A percentile compares a stretch with the other conserved stretches of the same genome.
phyloP scores from a whole-genome alignment of 2,329 filamentous ascomycete species.

The Orbilia blumenaviensis region DNA sequence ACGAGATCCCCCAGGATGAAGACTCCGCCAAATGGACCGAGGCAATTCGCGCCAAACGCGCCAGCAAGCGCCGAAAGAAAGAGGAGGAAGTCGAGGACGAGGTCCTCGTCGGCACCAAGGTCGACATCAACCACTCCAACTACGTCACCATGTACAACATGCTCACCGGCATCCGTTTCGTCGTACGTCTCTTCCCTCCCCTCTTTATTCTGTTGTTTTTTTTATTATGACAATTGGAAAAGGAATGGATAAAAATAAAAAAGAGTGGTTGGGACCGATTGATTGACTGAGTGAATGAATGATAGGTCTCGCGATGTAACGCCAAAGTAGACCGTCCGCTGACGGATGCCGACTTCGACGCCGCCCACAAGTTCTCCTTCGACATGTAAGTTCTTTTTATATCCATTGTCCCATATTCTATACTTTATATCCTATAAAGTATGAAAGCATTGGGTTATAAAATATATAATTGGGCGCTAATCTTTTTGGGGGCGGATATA shows the following conservation, averaged over 20 bases:
- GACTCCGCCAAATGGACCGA: constrained; percentile 93
- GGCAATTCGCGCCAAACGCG: constrained; percentile 87
- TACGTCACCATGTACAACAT: constrained; percentile 99
- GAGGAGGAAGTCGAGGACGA: constrained; percentile 93
- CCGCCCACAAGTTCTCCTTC: constrained; percentile 97
- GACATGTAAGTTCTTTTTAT: constrained; percentile 76
- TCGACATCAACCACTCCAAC: constrained; percentile 95
- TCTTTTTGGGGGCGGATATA: background rate
- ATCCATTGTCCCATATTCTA: constrained; percentile 12
- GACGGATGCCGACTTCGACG: constrained; percentile 89
- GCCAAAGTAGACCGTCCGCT: constrained; percentile 93
- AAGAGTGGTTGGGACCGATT: no score
- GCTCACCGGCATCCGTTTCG: constrained; percentile 95
- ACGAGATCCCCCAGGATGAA: constrained; percentile 86
- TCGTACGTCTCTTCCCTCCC: constrained; percentile 38
- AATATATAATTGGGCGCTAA: background rate
- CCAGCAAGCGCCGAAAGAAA: constrained; percentile 81
- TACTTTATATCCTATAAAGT: constrained; percentile 61
- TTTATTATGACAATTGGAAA: no score
- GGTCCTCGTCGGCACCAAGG: constrained; percentile 94
- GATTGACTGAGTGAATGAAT: no score
- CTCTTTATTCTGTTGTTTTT: background rate
- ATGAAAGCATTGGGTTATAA: no score
- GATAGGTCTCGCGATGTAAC: constrained; percentile 89
- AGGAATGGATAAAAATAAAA: no score